Base-by-base conservation (phyloP, 2,329 filamentous ascomycete genomes). In the Exophiala xenobiotica region DNA sequence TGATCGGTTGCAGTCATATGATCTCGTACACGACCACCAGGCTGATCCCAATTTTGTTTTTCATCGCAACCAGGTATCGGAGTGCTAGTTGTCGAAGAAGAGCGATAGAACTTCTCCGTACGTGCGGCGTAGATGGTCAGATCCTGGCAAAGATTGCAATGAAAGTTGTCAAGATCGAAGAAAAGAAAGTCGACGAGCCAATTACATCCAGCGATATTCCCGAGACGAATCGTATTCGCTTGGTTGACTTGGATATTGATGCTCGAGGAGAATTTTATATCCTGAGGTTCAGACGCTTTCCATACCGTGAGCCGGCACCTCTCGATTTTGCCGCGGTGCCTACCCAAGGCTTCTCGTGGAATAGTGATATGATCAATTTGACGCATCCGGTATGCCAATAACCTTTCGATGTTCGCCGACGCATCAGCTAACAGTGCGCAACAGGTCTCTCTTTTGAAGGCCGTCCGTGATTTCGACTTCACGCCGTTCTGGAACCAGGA, bases 1-100 rank as follows among this genome's bases (percentile, higher is more conserved):
- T 56, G 8, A 39, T 51, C 38, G 43, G 7, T 20, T 43, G 42
- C 12, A 31, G 27, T 18, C 42, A 39, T 16, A 27, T 56, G 11
- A 14, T 53, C 11, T 37, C 35, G 7, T 38, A 16, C 2, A 33
- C 33, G 12, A 43, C 24, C 8, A 23, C 20, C n/a, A 16, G 47
- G 5, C 22, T 53, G 6, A 41, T 55, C 11, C 56, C 53, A 3
- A 40, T 49, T n/a, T 33, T 58, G 18, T 58, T 52, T 29, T 49
- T 56, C n/a, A 46, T 58, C 6, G 56, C 46, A n/a, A 56, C 56
- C 8, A 27, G 40, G 8, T 58, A 53, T 39, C 49, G 56, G 33
- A 43, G 37, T 24, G 40, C 46, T 9, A 51, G 46, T 23, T 19
- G 42, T 16, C 46, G 56, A 16, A 48, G 56, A 24, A 19, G 49